Evolutionary conservation across 805 yeast species (phyloP), one percentile per base, ranked within the genome.

Genomic region (Candida ulmi): DNA sequence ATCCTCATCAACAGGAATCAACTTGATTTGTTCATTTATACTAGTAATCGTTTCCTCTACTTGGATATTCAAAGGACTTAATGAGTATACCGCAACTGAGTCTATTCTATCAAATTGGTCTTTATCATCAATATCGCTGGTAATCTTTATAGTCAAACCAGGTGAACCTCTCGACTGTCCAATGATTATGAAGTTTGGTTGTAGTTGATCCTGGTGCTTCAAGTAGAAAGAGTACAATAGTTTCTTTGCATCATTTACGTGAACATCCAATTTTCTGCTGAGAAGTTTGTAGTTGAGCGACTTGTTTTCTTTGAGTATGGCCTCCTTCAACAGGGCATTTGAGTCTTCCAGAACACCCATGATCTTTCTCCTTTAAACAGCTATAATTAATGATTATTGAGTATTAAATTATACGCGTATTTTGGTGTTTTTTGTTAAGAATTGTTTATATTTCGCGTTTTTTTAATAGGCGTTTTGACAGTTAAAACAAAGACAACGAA

Each of bases 221-320:
- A 48, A 44, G 45, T 65, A 69, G 50, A 62, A 74, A 4, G 63
- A 54, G 43, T 57, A 58, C 21, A 75, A 59, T 6, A 64, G 39
- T 18, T 39, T 46, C 47, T 72, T 74, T 13, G 79, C 65, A 26
- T 60, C 60, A 17, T 51, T 35, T 2, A 60, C 63, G 35, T 68
- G 65, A 9, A 72, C 52, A n/a, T 54, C 53, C 37, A 70, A 48
- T 8, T 58, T 60, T 33, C 76, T 57, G 4, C 76, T 58, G 8
- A 72, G 57, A 8, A 65, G 52, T 35, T 65, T 66, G 46, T 69
- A 74, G 1, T 73, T 70, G 32, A 69, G 46, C n/a, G 54, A 49
- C n/a, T 36, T 34, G 35, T 41, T 45, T 16, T 39, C 38, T 36
- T 42, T 49, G 24, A 49, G 33, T 9, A 49, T 31, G 3, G 33